A percentile compares a stretch with the other conserved stretches of the same genome.
Conservation (phyloP, 1,284 basidiomycete species). For the Melampsora americana region DNA sequence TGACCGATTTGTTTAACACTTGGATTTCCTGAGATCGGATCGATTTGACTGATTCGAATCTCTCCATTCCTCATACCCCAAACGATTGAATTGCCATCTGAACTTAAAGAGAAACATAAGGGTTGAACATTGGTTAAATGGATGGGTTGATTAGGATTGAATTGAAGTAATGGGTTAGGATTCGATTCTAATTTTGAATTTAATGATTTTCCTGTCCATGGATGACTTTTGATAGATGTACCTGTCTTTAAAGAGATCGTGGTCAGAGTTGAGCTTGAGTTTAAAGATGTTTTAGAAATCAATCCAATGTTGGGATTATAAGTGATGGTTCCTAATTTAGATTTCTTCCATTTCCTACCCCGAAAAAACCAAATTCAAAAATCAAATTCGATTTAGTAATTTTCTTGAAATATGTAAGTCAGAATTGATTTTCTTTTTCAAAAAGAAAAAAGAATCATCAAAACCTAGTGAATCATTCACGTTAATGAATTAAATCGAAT, state of each 20-base stretch:
- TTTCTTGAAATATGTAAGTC: too few species aligned
- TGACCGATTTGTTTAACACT: background rate
- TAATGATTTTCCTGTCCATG: background rate
- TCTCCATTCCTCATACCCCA: slow-evolving; percentile 6
- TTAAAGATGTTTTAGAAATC: background rate
- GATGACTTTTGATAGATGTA: background rate
- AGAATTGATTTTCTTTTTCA: too few species aligned
- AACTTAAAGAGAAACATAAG: background rate
- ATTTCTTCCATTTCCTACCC: slow-evolving; percentile 1
- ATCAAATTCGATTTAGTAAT: too few species aligned
- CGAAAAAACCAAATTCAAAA: too few species aligned
- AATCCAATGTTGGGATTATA: background rate
- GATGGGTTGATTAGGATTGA: too few species aligned
- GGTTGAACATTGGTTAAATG: too few species aligned
- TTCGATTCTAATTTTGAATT: background rate
- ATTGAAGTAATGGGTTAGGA: background rate
- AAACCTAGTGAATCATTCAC: too few species aligned
- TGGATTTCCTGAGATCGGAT: background rate
- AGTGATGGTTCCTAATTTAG: background rate
- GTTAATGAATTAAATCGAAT: background rate
- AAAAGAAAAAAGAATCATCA: too few species aligned
- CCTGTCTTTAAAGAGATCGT: background rate
- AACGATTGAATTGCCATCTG: background rate
- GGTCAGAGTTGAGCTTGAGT: too few species aligned
- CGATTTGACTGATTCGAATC: background rate